Base-by-base conservation (phyloP, 129 eudicot genomes). In the Smallanthus sonchifolius region DNA sequence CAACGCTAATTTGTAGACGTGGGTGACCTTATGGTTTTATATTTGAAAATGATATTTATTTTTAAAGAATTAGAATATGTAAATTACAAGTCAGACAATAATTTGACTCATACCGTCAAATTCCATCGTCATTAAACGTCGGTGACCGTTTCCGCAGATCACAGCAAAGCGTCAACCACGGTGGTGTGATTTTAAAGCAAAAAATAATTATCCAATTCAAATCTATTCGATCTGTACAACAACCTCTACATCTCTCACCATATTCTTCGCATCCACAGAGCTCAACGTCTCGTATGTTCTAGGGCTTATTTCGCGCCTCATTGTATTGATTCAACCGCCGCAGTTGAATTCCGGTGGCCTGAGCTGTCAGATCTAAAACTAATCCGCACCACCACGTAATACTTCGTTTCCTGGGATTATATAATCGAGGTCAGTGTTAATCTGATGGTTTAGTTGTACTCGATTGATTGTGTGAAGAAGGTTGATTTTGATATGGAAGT, bases 281-380 rank as follows among this genome's bases (percentile, higher is more conserved):
- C 30, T 68, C 62, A 68, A 11, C 66, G 13, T 32, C 36, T 47
- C 44, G 49, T 54, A 32, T 35, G 5, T 74, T 62, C 65, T 79
- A 79, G 83, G 83, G 83, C 52, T 79, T 72, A 78, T 78, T 78
- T 62, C 77, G 36, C 63, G 57, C 70, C 61, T 75, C 64, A 75
- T 75, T 67, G 2, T n/a, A 32, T 37, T 47, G 19, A 44, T 69
- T 59, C 67, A 71, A 72, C 78, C 74, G 62, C 71, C 62, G 65
- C 65, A 62, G 19, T 38, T 69, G 17, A 45, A 74, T 60, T 35
- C 43, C 78, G 69, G 84, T 81, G 19, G 68, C 76, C 51, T 65
- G 70, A 56, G 28, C 40, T 64, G 16, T 56, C 82, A 82, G 82
- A 77, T 82, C 86, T 73, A 66, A 49, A 13, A 11, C 54, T 51